phyloP scores from a whole-genome alignment of 2,329 filamentous ascomycete species.

The Fusarium acutatum region DNA sequence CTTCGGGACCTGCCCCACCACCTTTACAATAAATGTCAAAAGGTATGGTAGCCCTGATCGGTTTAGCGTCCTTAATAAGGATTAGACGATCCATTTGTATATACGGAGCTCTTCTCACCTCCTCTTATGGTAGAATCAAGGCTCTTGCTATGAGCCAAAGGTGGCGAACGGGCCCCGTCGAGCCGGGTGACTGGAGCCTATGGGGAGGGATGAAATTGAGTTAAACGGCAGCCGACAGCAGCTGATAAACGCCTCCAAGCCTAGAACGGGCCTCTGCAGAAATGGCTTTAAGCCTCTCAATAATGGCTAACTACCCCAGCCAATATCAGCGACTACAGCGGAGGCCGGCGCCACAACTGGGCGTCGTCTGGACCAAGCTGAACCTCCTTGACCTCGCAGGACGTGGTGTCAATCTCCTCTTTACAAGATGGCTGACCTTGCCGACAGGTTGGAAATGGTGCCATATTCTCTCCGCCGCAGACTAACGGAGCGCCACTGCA shows the following conservation, averaged over 20 bases:
- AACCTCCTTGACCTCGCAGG: not conserved
- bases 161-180: not conserved
- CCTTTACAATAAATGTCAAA: not conserved
- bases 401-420: not conserved
- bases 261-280: not conserved
- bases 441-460: not conserved
- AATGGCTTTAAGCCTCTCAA: not conserved
- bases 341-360: not conserved
- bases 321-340: not conserved
- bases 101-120: not conserved
- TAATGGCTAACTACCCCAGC: not conserved
- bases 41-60: not conserved
- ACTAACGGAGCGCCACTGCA: not conserved
- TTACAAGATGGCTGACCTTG: not conserved
- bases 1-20: not conserved
- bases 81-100: not conserved
- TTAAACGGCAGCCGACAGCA: not conserved
- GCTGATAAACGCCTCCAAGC: not conserved
- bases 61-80: not conserved
- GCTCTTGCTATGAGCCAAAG: not conserved
- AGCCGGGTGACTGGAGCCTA: not conserved
- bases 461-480: not conserved
- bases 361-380: not conserved
- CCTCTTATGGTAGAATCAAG: not conserved
- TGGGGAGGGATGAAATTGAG: not conserved